Conservation (phyloP, 805 yeast genomes). For the Myxozyma sirexii region DNA sequence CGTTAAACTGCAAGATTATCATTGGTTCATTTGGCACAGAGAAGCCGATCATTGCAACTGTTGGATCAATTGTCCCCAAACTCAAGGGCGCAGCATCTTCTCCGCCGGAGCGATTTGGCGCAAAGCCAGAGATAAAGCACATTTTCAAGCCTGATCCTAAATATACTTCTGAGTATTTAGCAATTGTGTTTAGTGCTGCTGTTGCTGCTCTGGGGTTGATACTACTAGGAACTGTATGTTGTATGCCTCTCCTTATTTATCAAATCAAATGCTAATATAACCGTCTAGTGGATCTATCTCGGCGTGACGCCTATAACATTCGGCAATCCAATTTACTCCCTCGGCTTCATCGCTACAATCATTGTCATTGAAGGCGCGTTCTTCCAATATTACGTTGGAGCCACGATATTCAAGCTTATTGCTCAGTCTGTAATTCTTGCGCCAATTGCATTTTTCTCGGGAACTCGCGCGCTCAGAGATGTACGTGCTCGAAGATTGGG, state of each 20-base stretch:
- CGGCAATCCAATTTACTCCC: background rate
- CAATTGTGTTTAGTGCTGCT: slow-evolving; percentile 53
- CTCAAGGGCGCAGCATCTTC: slow-evolving; percentile 32
- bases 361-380: slow-evolving; percentile 57
- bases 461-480: slow-evolving; percentile 65
- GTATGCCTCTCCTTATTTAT: background rate
- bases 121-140: slow-evolving; percentile 65
- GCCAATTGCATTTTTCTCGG: slow-evolving; percentile 59
- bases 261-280: background rate
- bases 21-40: slow-evolving; percentile 41
- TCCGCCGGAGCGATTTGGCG: slow-evolving; percentile 40
- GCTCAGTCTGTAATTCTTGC: slow-evolving; percentile 52
- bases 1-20: slow-evolving; percentile 36
- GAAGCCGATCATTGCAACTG: slow-evolving; percentile 14
- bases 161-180: slow-evolving; percentile 55
- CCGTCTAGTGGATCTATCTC: slow-evolving; percentile 34
- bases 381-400: slow-evolving; percentile 58
- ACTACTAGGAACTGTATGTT: slow-evolving; percentile 44
- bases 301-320: slow-evolving; percentile 29
- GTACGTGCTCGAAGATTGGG: slow-evolving; percentile 38
- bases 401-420: slow-evolving; percentile 63
- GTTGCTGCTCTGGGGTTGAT: slow-evolving; percentile 49
- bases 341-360: slow-evolving; percentile 54
- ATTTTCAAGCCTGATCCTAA: slow-evolving; percentile 58
- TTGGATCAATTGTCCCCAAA: slow-evolving; percentile 24